Conservation (phyloP, 441 rosid genomes). For the Omphalea diandra region DNA sequence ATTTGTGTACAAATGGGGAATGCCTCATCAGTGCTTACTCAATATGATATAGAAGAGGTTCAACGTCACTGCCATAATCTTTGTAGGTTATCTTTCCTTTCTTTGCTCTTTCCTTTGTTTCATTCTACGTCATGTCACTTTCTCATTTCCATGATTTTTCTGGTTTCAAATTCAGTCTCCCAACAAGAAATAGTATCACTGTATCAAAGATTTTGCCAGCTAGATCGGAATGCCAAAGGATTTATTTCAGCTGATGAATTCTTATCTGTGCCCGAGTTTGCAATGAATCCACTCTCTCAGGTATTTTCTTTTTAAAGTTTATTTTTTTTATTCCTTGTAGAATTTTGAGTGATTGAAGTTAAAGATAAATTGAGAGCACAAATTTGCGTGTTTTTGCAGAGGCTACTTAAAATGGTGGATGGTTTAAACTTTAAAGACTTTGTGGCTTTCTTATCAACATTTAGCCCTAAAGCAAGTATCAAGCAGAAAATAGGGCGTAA, state of each 20-base stretch:
- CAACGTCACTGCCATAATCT: slow-evolving; percentile 71
- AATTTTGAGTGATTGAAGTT: slow-evolving; percentile 3
- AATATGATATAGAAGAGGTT: slow-evolving; percentile 96
- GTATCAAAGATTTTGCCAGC: slow-evolving; percentile 90
- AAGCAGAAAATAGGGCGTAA: slow-evolving; percentile 71
- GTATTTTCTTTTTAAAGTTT: slow-evolving; percentile 27
- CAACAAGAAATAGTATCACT: slow-evolving; percentile 93
- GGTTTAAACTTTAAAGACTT: slow-evolving; percentile 95
- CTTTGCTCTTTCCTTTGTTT: background rate
- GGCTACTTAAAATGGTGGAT: slow-evolving; percentile 93
- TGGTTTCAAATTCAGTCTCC: slow-evolving; percentile 50
- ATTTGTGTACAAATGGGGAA: slow-evolving; percentile 58
- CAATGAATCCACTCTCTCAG: slow-evolving; percentile 97
- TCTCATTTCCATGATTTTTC: slow-evolving; percentile 4
- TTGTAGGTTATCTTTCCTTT: slow-evolving; percentile 42
- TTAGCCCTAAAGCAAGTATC: slow-evolving; percentile 72
- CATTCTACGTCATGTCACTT: background rate
- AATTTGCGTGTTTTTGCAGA: slow-evolving; percentile 40
- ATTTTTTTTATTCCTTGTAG: background rate
- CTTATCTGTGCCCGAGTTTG: slow-evolving; percentile 93
- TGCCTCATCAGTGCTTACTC: slow-evolving; percentile 88
- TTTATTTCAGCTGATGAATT: slow-evolving; percentile 94
- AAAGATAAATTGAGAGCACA: slow-evolving; percentile 8
- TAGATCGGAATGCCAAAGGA: slow-evolving; percentile 95
- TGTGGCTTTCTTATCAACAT: slow-evolving; percentile 91